phyloP scores from a whole-genome alignment of 2,329 filamentous ascomycete genomes.

The Pseudogymnoascus sp. region DNA sequence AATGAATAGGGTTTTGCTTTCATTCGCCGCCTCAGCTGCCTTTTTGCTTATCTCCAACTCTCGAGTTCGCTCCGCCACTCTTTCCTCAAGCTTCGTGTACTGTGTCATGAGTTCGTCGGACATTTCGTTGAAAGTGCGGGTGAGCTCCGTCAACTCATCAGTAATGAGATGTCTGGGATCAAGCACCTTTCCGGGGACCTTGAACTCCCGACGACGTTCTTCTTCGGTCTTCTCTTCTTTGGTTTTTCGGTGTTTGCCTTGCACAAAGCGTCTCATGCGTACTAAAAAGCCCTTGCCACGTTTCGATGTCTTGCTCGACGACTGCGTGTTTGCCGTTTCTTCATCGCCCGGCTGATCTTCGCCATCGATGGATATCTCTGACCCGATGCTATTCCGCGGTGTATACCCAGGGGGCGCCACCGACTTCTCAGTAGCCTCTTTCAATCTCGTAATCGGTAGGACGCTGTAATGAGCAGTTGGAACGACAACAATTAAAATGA shows the following conservation, averaged over 20 bases:
- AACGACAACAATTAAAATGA: slow-evolving; percentile 63
- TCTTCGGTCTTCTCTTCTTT: slow-evolving; percentile 36
- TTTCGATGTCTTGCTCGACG: slow-evolving; percentile 27
- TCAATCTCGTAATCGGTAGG: slow-evolving; percentile 68
- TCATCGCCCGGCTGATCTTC: slow-evolving; percentile 21
- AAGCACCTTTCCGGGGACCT: slow-evolving; percentile 76
- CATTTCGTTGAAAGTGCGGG: slow-evolving; percentile 86
- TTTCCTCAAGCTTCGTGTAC: slow-evolving; percentile 74
- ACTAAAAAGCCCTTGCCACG: slow-evolving; percentile 23
- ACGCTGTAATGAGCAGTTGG: slow-evolving; percentile 78
- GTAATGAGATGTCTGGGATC: slow-evolving; percentile 68
- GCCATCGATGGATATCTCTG: slow-evolving; percentile 21
- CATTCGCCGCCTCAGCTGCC: slow-evolving; percentile 87
- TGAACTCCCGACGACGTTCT: slow-evolving; percentile 47
- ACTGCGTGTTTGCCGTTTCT: slow-evolving; percentile 19
- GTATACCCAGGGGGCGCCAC: slow-evolving; percentile 37
- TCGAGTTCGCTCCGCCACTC: slow-evolving; percentile 72
- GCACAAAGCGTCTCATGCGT: slow-evolving; percentile 23
- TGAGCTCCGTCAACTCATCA: slow-evolving; percentile 80
- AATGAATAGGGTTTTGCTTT: slow-evolving; percentile 96
- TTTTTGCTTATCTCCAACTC: slow-evolving; percentile 86
- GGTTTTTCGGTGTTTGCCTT: slow-evolving; percentile 19
- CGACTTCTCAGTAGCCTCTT: slow-evolving; percentile 66
- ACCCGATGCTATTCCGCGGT: slow-evolving; percentile 24
- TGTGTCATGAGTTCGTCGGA: slow-evolving; percentile 82